Evolutionary conservation across 345 rosid species (phyloP), one percentile per base, ranked within the genome.

Genomic region (Salix caprea): DNA sequence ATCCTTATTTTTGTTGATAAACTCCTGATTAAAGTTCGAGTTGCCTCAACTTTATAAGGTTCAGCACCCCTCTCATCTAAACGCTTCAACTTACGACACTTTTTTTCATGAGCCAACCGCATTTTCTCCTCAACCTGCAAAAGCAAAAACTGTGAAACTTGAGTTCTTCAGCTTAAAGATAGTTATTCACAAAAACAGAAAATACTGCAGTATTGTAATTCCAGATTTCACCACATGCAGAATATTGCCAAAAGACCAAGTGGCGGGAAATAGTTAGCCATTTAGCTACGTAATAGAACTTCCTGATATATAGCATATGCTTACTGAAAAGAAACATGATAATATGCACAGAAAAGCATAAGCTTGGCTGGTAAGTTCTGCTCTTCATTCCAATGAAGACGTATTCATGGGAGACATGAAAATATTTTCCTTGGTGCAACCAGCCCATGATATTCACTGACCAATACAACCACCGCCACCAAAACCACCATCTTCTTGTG

Each of bases 61-160:
- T 94, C 97, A 30, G 99, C 97, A 74, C 99, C 98, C 79, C 83
- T 90, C 81, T 89, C 89, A 82, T 89, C 93, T 67, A 96, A 77
- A 66, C 81, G 95, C 80, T 89, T 94, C 81, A 94, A 86, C 88
- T 87, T 96, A 75, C 81, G 82, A 54, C 85, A 77, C 82, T 92
- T 94, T 79, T 81, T 89, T 48, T 94, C 99, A 75, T 96, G 95
- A 67, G 54, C 76, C 65, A 96, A 67, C 19, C 99, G 90, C 93
- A 92, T 75, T 85, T 90, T 96, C 69, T 94, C 99, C 88, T 92
- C 99, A 11, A 87, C 90, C 99, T 96, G 84, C 46, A 80, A 78
- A 83, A 69, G 26, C 42, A 74, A 19, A 42, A 71, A 69, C 54
- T 46, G 66, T 48, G 67, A 62, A 62, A 60, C 66, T 58, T 73